phyloP scores from a whole-genome alignment of 2,329 filamentous ascomycete genomes.

The Hymenoscyphus scutula region DNA sequence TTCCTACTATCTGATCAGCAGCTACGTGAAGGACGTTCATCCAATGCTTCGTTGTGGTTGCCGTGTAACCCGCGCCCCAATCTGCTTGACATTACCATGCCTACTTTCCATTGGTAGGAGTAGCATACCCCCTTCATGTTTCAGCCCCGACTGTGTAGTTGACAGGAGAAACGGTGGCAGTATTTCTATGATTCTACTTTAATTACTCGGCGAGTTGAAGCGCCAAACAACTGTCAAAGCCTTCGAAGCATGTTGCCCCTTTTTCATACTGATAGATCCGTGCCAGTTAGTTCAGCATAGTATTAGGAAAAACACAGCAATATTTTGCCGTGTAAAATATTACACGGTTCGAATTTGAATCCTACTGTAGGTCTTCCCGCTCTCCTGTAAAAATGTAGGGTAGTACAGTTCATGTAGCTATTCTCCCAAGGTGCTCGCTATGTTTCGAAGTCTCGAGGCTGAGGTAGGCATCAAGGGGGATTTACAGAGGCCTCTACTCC shows the following conservation, averaged over 20 bases:
- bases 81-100: conserved; percentile 1
- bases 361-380: neutral
- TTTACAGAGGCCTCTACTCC: neutral
- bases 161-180: conserved; percentile 7
- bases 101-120: conserved; percentile 4
- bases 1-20: neutral
- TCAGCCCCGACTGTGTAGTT: conserved; percentile 3
- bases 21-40: neutral
- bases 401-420: neutral
- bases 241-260: neutral
- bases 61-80: neutral
- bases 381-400: neutral
- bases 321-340: neutral
- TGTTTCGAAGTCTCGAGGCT: neutral
- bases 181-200: conserved; percentile 2
- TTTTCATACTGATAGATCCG: neutral
- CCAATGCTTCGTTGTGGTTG: neutral
- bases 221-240: conserved; percentile 2
- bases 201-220: neutral
- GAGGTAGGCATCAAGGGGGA: conserved; percentile 2
- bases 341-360: neutral
- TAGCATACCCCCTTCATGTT: conserved; percentile 3
- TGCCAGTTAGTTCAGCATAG: neutral
- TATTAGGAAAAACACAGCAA: neutral
- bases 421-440: neutral